Base-by-base conservation (phyloP, 257 asterid species). In the Eustoma russellianum region DNA sequence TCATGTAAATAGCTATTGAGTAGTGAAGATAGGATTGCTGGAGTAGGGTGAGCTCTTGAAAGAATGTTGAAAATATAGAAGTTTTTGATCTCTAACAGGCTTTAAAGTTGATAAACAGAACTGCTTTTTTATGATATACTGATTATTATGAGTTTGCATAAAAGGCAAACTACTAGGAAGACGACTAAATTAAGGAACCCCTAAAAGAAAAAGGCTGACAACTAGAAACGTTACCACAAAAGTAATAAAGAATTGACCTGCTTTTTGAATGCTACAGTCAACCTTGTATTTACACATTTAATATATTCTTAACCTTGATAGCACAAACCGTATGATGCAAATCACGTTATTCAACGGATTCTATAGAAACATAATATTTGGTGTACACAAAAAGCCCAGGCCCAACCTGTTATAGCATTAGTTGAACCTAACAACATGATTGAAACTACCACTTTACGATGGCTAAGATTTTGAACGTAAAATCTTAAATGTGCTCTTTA, bases 101-200 rank as follows among this genome's bases (percentile, higher is more conserved):
- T 28, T 41, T 57, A 35, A 46, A 52, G 62, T 24, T 38, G 43
- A 38, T 38, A 50, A 28, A 43, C 18, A 17, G 44, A 55, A 41
- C 12, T 38, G 43, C 11, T 4, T 38, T 8, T 7, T 38, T 38
- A 24, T 24, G 43, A 8, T 38, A 10, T 5, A 38, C 3, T 9
- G 10, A 38, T 24, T 38, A 57, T 46, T 17, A 57, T 51, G 63
- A 67, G 44, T 68, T 38, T 59, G 65, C 67, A 58, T 59, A 55
- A 57, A 64, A 64, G 61, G 60, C 55, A 61, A 76, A 72, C 59
- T 62, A 52, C 59, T 61, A 65, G 62, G 53, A 50, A 57, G 59
- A 58, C 52, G 71, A 57, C 62, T 65, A 65, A 57, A 53, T 53
- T 41, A 68, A 52, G 69, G 69, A 64, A 55, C 68, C 54, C 59